These are phyloP conservation scores for Flagelloscypha sp. DNA, from an alignment of 768 basidiomycete genomes.

Conservation along the genomic window DNA sequence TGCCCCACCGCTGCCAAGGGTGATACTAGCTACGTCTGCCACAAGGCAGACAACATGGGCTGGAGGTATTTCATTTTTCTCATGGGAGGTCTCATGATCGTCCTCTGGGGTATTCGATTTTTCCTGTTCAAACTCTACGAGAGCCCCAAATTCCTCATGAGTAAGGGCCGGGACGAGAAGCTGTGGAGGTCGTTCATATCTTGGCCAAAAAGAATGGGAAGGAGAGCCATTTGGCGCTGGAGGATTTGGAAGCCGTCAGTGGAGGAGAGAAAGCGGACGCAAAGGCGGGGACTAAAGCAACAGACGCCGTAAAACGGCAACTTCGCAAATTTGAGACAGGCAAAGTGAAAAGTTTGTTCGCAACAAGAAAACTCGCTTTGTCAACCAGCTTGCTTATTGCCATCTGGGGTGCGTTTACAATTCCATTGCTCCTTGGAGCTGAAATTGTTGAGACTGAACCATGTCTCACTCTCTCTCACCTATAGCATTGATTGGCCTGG, in stretches of 20 bases:
- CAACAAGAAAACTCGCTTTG: constrained; percentile 39
- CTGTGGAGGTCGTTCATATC: constrained; percentile 52
- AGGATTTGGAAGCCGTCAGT: constrained; percentile 31
- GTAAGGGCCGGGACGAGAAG: constrained; percentile 55
- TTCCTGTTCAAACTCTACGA: constrained; percentile 61
- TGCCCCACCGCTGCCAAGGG: constrained; percentile 30
- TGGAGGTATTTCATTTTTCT: constrained; percentile 73
- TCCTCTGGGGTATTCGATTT: constrained; percentile 55
- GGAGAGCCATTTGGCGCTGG: constrained; percentile 38
- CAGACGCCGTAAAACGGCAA: constrained; percentile 30
- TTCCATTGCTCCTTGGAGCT: neutral
- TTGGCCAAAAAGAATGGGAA: constrained; percentile 56
- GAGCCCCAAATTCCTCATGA: constrained; percentile 66
- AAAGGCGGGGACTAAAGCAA: constrained; percentile 25
- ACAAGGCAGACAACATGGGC: constrained; percentile 49
- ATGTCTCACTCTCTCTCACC: neutral
- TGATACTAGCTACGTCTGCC: constrained; percentile 29
- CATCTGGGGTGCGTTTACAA: constrained; percentile 36
- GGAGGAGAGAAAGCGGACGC: constrained; percentile 8
- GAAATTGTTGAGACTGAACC: constrained; percentile 27
- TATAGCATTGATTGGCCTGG: constrained; percentile 48
- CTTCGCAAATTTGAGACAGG: constrained; percentile 30
- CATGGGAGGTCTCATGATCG: constrained; percentile 63
- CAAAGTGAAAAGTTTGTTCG: constrained; percentile 41
- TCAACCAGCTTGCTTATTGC: constrained; percentile 43